These are phyloP conservation scores for Eimeria mitis DNA, from an alignment of 169 alveolate species.

Conservation along the genomic window DNA sequence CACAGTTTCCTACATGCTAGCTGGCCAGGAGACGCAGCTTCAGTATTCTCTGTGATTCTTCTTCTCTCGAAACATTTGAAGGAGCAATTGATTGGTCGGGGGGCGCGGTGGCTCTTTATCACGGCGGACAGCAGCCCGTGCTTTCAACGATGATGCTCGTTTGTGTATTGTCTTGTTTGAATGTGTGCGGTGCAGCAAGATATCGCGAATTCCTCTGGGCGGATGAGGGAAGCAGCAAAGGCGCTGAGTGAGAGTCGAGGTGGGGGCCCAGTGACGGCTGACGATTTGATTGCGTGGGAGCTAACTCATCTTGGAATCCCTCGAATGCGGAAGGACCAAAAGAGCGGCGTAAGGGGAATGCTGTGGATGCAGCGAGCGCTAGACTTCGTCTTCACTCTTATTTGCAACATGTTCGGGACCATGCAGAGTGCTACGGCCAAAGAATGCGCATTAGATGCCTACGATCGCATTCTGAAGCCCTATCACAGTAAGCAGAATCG, in stretches of 20 bases:
- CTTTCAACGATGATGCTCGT: not conserved
- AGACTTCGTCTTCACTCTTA: slow-evolving; percentile 75
- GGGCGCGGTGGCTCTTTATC: not conserved
- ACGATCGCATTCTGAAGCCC: slow-evolving; percentile 75
- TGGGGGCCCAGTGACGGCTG: slow-evolving; percentile 71
- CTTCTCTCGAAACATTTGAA: not conserved
- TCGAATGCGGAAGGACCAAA: slow-evolving; percentile 73
- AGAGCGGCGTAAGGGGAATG: slow-evolving; percentile 79
- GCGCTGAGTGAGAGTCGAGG: slow-evolving; percentile 45
- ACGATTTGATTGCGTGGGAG: slow-evolving; percentile 52
- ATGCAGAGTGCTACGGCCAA: slow-evolving; percentile 70
- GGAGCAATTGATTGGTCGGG: not conserved
- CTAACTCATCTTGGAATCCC: slow-evolving; percentile 53
- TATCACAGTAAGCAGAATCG: slow-evolving; percentile 80
- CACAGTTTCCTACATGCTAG: not conserved
- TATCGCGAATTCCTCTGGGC: slow-evolving; percentile 61
- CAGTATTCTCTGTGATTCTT: not conserved
- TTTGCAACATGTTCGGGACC: slow-evolving; percentile 68
- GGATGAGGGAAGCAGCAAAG: slow-evolving; percentile 58
- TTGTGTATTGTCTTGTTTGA: not conserved
- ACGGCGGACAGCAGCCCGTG: not conserved
- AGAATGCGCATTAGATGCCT: slow-evolving; percentile 79
- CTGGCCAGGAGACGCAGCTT: not conserved
- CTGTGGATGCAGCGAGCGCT: slow-evolving; percentile 85
- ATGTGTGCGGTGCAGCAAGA: slow-evolving; percentile 46